Evolutionary conservation across 768 basidiomycete genomes (phyloP).

Genomic region (Amanita rubescens): DNA sequence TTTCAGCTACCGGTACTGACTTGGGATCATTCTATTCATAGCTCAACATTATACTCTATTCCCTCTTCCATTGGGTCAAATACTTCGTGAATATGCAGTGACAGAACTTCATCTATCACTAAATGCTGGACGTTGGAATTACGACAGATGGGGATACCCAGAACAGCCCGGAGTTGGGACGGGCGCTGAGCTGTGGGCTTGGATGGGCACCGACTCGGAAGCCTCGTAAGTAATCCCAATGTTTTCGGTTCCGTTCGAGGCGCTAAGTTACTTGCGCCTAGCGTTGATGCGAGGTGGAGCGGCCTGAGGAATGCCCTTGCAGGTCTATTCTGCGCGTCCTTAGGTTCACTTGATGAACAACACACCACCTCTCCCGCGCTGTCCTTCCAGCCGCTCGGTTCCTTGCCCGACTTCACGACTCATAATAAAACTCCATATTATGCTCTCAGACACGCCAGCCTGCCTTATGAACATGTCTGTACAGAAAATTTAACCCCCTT

Average conservation of each 20-base stretch:
- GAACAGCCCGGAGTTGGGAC: conserved; percentile 68
- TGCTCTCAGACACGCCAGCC: conserved; percentile 64
- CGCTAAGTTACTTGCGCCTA: conserved; percentile 19
- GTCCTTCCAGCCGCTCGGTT: conserved; percentile 57
- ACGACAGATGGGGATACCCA: conserved; percentile 77
- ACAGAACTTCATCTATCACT: conserved; percentile 85
- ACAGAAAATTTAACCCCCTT: conserved; percentile 98
- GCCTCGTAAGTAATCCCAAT: conserved; percentile 32
- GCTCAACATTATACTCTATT: conserved; percentile 86
- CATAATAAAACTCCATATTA: conserved; percentile 26
- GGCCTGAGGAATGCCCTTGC: conserved; percentile 84
- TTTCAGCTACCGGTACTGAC: background rate
- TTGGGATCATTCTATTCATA: conserved; percentile 17
- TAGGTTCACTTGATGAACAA: conserved; percentile 68
- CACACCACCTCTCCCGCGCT: conserved; percentile 44
- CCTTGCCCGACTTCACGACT: conserved; percentile 38
- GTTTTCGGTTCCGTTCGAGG: background rate
- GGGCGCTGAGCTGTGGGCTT: conserved; percentile 88
- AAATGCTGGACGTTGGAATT: conserved; percentile 91
- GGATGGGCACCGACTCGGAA: conserved; percentile 67
- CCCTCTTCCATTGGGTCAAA: conserved; percentile 80
- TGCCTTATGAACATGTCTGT: conserved; percentile 86
- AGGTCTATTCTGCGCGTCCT: conserved; percentile 91
- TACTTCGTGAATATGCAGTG: conserved; percentile 78
- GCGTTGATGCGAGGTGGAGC: conserved; percentile 73